These are phyloP conservation scores for Teunomyces cretensis DNA, from an alignment of 805 yeast species.

Conservation along the genomic window DNA sequence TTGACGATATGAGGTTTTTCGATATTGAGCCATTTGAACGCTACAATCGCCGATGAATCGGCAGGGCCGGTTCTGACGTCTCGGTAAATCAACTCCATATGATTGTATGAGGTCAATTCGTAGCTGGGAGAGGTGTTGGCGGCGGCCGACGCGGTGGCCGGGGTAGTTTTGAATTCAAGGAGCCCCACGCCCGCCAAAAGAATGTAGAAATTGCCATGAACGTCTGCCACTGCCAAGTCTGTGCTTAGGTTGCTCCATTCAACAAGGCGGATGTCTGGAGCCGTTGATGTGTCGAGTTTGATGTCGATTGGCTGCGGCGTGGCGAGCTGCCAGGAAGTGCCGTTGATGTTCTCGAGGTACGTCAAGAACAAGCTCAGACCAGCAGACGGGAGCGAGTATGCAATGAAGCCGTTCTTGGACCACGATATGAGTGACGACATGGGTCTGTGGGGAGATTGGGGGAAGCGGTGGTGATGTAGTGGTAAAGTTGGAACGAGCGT, in stretches of 20 bases:
- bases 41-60: slow-evolving; percentile 27
- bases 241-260: slow-evolving; percentile 79
- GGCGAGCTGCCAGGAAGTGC: slow-evolving; percentile 76
- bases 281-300: slow-evolving; percentile 24
- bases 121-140: slow-evolving; percentile 33
- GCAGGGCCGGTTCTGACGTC: slow-evolving; percentile 28
- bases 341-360: slow-evolving; percentile 71
- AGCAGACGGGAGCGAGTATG: slow-evolving; percentile 47
- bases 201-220: slow-evolving; percentile 56
- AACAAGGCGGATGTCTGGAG: slow-evolving; percentile 44
- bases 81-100: slow-evolving; percentile 48
- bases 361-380: slow-evolving; percentile 53
- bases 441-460: slow-evolving; percentile 3
- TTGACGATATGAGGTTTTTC: slow-evolving; percentile 64
- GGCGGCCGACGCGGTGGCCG: slow-evolving; percentile 5
- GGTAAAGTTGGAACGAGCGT: neutral
- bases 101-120: slow-evolving; percentile 44
- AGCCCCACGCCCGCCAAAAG: slow-evolving; percentile 43
- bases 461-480: neutral
- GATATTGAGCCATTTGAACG: slow-evolving; percentile 71
- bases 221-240: slow-evolving; percentile 79
- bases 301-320: slow-evolving; percentile 43
- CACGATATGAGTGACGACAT: slow-evolving; percentile 49
- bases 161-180: slow-evolving; percentile 14
- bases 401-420: slow-evolving; percentile 84